Evolutionary conservation across 768 basidiomycete genomes (phyloP).

Genomic region (Trametes sanguinea): DNA sequence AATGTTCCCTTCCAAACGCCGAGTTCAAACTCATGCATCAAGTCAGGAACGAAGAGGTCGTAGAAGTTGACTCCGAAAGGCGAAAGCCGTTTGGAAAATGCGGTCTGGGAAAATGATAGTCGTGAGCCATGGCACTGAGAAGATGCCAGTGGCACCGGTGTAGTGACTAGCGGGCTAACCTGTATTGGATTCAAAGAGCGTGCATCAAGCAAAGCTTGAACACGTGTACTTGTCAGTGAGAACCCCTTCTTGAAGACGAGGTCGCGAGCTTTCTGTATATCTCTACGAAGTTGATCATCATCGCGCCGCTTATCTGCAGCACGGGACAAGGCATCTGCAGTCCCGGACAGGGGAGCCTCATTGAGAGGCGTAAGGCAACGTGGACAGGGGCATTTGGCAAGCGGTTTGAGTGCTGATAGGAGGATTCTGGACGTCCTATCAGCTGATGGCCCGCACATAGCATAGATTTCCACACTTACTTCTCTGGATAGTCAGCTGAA

Average conservation of each 20-base stretch:
- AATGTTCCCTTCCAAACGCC: conserved; percentile 36
- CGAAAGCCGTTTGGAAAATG: conserved; percentile 31
- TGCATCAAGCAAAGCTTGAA: conserved; percentile 16
- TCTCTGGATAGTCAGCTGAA: conserved; percentile 38
- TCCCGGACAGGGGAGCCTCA: conserved; percentile 29
- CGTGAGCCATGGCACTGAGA: no score
- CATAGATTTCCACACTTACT: conserved; percentile 26
- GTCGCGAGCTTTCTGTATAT: conserved; percentile 14
- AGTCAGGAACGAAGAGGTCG: conserved; percentile 31
- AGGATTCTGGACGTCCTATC: conserved; percentile 33
- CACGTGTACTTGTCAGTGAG: conserved; percentile 6
- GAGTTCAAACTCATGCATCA: conserved; percentile 39
- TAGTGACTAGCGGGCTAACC: conserved; percentile 10
- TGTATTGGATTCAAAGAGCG: conserved; percentile 22
- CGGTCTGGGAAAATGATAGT: conserved; percentile 35
- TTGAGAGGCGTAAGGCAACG: conserved; percentile 32
- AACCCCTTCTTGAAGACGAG: conserved; percentile 24
- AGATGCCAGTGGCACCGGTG: background rate
- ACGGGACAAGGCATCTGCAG: no score
- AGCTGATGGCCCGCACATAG: background rate
- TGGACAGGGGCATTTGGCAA: conserved; percentile 43
- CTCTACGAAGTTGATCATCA: background rate
- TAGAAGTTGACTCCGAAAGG: conserved; percentile 31
- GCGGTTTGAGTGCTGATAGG: conserved; percentile 39
- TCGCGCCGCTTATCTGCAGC: conserved; percentile 31